Evolutionary conservation across 225 moss, liverwort and hornwort genomes (phyloP).

Genomic region (Sphagnum contortum): DNA sequence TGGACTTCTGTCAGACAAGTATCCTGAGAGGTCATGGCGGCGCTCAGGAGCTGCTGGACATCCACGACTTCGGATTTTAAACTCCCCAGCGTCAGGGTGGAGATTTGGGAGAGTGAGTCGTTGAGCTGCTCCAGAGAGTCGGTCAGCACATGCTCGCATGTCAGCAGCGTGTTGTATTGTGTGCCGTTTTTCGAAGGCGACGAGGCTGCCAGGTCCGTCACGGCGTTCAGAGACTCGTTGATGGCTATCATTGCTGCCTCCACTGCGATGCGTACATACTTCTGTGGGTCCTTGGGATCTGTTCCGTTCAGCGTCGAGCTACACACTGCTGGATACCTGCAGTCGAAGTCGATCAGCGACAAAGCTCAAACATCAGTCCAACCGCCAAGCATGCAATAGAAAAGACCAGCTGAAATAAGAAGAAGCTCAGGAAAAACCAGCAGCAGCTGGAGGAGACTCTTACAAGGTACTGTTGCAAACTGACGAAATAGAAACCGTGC

Average conservation of each 20-base stretch:
- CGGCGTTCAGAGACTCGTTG: conserved; percentile 14
- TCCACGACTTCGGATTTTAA: conserved; percentile 38
- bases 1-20: conserved; percentile 47
- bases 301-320: conserved; percentile 28
- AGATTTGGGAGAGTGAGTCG: conserved; percentile 29
- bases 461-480: conserved; percentile 47
- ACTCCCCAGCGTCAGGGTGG: conserved; percentile 14
- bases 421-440: neutral
- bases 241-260: conserved; percentile 24
- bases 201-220: conserved; percentile 6
- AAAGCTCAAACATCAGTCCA: too few species aligned
- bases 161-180: conserved; percentile 23
- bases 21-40: conserved; percentile 66
- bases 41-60: conserved; percentile 69
- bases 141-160: conserved; percentile 34
- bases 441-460: conserved; percentile 2
- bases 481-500: conserved; percentile 6
- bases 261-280: conserved; percentile 22
- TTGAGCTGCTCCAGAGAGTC: conserved; percentile 53
- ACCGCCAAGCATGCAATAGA: conserved; percentile 3
- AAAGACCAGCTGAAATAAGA: neutral
- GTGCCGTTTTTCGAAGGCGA: conserved; percentile 24
- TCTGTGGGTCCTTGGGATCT: conserved; percentile 26
- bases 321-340: conserved; percentile 46
- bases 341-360: neutral